phyloP scores from a whole-genome alignment of 495 filamentous ascomycete genomes.

The Daldinia childiae region DNA sequence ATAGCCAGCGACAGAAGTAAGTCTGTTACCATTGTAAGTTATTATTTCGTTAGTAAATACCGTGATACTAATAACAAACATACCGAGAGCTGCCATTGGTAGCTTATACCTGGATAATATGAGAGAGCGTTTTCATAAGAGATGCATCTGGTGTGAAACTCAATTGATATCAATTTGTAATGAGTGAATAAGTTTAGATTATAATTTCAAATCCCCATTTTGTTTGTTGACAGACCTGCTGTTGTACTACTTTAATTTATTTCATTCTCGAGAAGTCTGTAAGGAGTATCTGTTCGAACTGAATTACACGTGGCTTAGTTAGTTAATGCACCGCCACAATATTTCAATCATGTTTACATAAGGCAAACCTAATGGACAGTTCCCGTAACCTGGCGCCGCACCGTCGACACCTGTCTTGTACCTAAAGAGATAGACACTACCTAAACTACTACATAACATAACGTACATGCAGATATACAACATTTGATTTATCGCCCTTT shows the following conservation, averaged over 20 bases:
- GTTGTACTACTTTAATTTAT: conserved; percentile 14
- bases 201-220: conserved; percentile 8
- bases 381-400: conserved; percentile 28
- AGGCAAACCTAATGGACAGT: neutral
- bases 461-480: neutral
- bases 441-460: too few relatives aligned
- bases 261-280: neutral
- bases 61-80: conserved; percentile 1
- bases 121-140: neutral
- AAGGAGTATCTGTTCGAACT: neutral
- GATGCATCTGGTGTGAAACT: neutral
- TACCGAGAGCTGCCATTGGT: conserved; percentile 41
- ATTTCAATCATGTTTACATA: neutral
- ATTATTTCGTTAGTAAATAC: neutral
- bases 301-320: neutral
- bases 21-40: conserved; percentile 53
- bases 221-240: conserved; percentile 22
- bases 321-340: conserved; percentile 20
- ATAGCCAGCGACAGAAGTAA: conserved; percentile 64
- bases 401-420: conserved; percentile 44
- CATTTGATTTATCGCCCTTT: neutral
- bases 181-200: neutral
- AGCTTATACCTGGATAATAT: neutral
- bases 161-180: neutral
- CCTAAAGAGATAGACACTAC: too few relatives aligned